Percentiles rank a stretch among this genome's conserved stretches.
phyloP scores from a whole-genome alignment of 805 yeast species.

The Metschnikowia gruessii region DNA sequence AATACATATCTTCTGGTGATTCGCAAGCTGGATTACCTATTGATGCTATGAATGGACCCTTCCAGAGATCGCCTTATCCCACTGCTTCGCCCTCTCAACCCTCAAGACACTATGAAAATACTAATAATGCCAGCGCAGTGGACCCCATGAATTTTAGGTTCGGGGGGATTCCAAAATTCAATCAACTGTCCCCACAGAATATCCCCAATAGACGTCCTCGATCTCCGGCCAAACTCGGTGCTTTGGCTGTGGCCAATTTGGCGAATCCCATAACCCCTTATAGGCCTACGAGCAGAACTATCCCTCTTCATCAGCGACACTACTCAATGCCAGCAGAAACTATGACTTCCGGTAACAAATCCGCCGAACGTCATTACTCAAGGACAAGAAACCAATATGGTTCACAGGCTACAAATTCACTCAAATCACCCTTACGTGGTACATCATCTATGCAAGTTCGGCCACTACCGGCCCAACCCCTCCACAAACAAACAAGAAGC shows the following conservation, averaged over 20 bases:
- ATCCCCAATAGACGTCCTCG: conserved; percentile 39
- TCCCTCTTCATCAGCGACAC: conserved; percentile 38
- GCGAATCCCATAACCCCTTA: conserved; percentile 38
- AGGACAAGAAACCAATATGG: conserved; percentile 1
- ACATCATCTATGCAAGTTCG: conserved; percentile 41
- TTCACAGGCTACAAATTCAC: conserved; percentile 2
- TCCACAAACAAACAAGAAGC: conserved; percentile 31
- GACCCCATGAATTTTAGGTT: conserved; percentile 37
- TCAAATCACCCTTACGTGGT: conserved; percentile 24
- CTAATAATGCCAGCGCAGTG: conserved; percentile 28
- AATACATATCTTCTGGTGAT: neutral
- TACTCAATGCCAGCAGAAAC: conserved; percentile 41
- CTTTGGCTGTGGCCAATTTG: conserved; percentile 59
- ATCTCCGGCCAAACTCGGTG: conserved; percentile 72
- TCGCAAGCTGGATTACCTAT: neutral
- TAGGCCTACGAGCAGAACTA: conserved; percentile 22
- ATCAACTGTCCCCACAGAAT: conserved; percentile 13
- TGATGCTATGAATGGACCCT: neutral
- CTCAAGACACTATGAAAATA: conserved; percentile 17
- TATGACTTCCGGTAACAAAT: neutral
- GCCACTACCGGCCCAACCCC: conserved; percentile 42
- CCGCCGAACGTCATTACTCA: conserved; percentile 5
- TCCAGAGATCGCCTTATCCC: conserved; percentile 9
- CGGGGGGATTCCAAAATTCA: conserved; percentile 27
- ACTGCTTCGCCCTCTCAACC: conserved; percentile 8